Conservation (phyloP, 78 protist species). For the Chrysochromulina tobinii region DNA sequence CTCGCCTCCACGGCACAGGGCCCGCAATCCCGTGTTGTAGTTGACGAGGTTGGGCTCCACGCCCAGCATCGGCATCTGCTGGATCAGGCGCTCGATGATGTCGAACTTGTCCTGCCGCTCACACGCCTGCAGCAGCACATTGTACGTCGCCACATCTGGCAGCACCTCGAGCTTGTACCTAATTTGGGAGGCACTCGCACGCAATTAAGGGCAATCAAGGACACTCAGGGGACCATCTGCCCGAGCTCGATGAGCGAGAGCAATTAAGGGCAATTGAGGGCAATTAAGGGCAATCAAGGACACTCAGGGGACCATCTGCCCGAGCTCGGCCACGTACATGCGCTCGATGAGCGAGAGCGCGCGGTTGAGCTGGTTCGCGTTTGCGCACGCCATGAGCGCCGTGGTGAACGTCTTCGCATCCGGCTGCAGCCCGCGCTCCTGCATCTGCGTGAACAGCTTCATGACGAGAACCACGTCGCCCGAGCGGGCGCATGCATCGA, state of each 20-base stretch:
- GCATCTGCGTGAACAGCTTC: background rate
- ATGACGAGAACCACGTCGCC: background rate
- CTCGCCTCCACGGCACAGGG: background rate
- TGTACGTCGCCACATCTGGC: constrained; percentile 30
- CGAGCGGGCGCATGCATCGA: background rate
- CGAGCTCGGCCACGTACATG: background rate
- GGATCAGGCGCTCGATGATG: background rate
- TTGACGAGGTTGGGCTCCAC: constrained; percentile 24
- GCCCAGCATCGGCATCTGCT: constrained; percentile 20
- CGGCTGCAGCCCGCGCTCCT: background rate
- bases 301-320: no score
- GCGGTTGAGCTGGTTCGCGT: background rate
- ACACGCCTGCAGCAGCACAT: constrained; percentile 21
- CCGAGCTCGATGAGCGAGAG: no score
- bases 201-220: no score
- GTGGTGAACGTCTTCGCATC: background rate
- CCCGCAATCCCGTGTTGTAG: constrained; percentile 8
- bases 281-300: no score
- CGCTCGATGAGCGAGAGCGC: constrained; percentile 30
- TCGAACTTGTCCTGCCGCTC: background rate
- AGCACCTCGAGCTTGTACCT: background rate
- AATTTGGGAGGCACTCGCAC: no score
- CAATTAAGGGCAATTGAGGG: no score
- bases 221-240: no score
- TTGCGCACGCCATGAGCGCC: constrained; percentile 1